Evolutionary conservation across 176 grass and related monocot species (phyloP).

Genomic region (Miscanthus lutarioriparius): DNA sequence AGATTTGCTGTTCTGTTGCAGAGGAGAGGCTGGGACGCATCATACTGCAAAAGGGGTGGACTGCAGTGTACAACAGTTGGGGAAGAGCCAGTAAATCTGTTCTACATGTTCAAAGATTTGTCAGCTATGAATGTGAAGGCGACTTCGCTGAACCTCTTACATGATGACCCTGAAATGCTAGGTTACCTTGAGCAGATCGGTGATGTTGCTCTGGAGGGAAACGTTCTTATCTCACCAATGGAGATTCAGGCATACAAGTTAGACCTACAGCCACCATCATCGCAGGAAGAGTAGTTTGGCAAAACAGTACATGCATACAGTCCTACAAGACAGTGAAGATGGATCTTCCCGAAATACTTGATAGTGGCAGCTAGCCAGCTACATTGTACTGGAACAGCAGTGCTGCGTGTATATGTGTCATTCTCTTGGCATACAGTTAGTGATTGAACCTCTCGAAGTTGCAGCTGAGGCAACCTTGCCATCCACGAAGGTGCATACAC

Average conservation of each 20-base stretch:
- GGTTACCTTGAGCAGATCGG: conserved; percentile 78
- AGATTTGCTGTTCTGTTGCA: conserved; percentile 82
- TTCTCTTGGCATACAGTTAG: conserved; percentile 4
- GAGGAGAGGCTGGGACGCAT: conserved; percentile 86
- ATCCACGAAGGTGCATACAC: background rate
- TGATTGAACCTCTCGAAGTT: background rate
- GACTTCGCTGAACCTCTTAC: conserved; percentile 93
- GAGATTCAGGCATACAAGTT: conserved; percentile 97
- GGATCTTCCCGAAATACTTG: background rate
- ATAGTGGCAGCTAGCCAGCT: background rate
- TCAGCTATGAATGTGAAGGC: conserved; percentile 68
- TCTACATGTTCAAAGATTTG: conserved; percentile 96
- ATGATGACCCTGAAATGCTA: conserved; percentile 84
- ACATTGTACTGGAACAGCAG: conserved; percentile 1
- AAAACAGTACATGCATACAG: background rate
- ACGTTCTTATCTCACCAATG: conserved; percentile 91
- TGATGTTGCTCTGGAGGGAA: conserved; percentile 83
- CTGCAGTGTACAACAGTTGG: conserved; percentile 68
- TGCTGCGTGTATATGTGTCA: background rate
- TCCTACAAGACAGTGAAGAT: conserved; percentile 16
- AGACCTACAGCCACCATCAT: conserved; percentile 62
- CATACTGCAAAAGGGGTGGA: conserved; percentile 74
- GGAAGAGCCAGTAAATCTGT: conserved; percentile 82
- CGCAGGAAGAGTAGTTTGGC: conserved; percentile 39
- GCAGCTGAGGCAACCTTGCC: background rate